phyloP scores from a whole-genome alignment of 2,329 filamentous ascomycete genomes.

The Pseudogymnoascus verrucosus region DNA sequence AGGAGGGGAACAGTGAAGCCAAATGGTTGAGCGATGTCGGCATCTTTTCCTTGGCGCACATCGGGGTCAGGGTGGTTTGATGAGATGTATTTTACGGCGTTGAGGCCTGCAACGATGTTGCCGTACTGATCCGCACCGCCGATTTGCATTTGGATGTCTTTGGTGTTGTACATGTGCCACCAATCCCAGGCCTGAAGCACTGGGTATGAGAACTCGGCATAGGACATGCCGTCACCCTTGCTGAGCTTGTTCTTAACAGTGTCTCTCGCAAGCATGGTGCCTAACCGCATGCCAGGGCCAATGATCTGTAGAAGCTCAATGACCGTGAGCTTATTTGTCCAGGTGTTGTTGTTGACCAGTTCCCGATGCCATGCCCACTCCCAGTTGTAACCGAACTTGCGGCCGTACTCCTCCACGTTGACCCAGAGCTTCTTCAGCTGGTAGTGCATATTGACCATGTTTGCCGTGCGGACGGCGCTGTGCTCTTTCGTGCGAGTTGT shows the following conservation, averaged over 20 bases:
- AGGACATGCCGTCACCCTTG: slow-evolving; percentile 87
- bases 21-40: slow-evolving; percentile 44
- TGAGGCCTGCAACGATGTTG: slow-evolving; percentile 87
- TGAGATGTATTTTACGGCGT: slow-evolving; percentile 70
- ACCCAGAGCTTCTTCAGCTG: slow-evolving; percentile 66
- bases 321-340: slow-evolving; percentile 67
- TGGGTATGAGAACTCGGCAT: slow-evolving; percentile 88
- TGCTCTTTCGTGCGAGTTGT: slow-evolving; percentile 49
- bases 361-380: slow-evolving; percentile 59
- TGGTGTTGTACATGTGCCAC: slow-evolving; percentile 72
- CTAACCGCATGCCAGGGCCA: slow-evolving; percentile 67
- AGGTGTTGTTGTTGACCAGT: slow-evolving; percentile 73
- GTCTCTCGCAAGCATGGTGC: slow-evolving; percentile 80
- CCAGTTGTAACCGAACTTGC: slow-evolving; percentile 57
- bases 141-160: slow-evolving; percentile 73
- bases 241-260: slow-evolving; percentile 78
- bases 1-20: slow-evolving; percentile 88
- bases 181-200: slow-evolving; percentile 95
- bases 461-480: slow-evolving; percentile 48
- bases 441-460: slow-evolving; percentile 59
- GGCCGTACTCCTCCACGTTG: slow-evolving; percentile 61
- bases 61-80: slow-evolving; percentile 43
- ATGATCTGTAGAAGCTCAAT: slow-evolving; percentile 68
- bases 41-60: slow-evolving; percentile 36
- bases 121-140: slow-evolving; percentile 94